phyloP scores from a whole-genome alignment of 345 rosid genomes.

The Eucalyptus pumila region DNA sequence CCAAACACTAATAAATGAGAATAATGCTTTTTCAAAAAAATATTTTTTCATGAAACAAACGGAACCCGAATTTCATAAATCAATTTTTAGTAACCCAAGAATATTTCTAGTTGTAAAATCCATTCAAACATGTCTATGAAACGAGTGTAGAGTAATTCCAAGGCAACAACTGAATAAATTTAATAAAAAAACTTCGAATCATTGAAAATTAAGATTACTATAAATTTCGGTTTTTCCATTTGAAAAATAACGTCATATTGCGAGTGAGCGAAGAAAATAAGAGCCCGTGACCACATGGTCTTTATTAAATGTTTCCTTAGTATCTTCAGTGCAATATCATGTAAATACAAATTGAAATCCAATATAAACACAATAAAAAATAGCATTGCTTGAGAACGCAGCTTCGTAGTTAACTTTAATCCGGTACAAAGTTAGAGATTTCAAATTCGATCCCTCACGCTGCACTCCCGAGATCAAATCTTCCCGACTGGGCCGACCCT shows the following conservation, averaged over 20 bases:
- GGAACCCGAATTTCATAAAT: rapidly evolving
- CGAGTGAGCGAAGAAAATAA: neutral
- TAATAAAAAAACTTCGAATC: neutral
- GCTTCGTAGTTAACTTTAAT: neutral
- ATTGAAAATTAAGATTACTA: neutral
- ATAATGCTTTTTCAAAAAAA: rapidly evolving
- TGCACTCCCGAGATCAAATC: neutral
- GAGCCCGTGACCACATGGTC: neutral
- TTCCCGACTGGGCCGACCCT: neutral
- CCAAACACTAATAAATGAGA: rapidly evolving
- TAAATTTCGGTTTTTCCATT: neutral
- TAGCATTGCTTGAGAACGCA: neutral
- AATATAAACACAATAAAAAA: neutral
- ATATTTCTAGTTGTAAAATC: neutral
- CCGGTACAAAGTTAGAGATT: neutral
- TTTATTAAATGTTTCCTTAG: neutral
- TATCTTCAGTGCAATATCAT: neutral
- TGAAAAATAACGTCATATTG: neutral
- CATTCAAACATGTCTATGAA: rapidly evolving
- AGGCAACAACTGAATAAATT: neutral
- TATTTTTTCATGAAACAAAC: rapidly evolving
- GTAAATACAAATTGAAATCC: neutral
- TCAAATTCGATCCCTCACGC: neutral
- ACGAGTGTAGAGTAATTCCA: rapidly evolving
- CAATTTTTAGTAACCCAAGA: too few species aligned